Evolutionary conservation across 345 rosid species (phyloP), one percentile per base, ranked within the genome.

Genomic region (Boechera stricta): DNA sequence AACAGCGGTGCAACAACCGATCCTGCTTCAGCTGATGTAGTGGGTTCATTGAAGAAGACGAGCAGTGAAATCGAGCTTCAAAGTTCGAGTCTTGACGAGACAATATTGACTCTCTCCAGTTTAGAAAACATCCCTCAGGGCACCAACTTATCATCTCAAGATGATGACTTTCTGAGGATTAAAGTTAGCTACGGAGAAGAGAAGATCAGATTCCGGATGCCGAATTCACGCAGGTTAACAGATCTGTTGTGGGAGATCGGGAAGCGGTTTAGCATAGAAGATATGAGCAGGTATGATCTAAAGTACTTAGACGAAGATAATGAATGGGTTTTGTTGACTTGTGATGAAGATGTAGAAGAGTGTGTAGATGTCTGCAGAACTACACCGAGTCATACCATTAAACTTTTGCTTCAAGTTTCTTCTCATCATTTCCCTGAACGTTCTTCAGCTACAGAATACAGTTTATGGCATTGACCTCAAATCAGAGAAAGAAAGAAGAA

Each of bases 221-320:
- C 82, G 66, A 77, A 64, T 12, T 80, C 80, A 28, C 86, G 91
- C 83, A 73, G 75, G 69, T 79, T 83, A 45, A 76, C 36, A 5
- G 89, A 90, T 72, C 53, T 94, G n/a, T 56, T 80, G 79, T 75
- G 79, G 72, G 97, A 94, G 85, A 92, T 92, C 10, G 71, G 81
- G 0, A 86, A 84, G 77, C 87, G 98, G 15, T 94, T 92, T 72
- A 86, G 56, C 51, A 81, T 88, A 74, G 92, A 85, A 9, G 89
- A 85, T 70, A 73, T 84, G n/a, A 77, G 79, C 56, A 79, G 79
- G 76, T 88, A 74, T 77, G 88, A 89, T 77, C 82, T 94, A 48
- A 94, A 87, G 87, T 94, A 94, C 89, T 81, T 94, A 77, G 98
- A 94, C 21, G 98, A 94, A 77, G 98, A 94, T 65, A 77, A 70